These are phyloP conservation scores for Jaminaea rosea DNA, from an alignment of 1,284 basidiomycete species.

Conservation along the genomic window DNA sequence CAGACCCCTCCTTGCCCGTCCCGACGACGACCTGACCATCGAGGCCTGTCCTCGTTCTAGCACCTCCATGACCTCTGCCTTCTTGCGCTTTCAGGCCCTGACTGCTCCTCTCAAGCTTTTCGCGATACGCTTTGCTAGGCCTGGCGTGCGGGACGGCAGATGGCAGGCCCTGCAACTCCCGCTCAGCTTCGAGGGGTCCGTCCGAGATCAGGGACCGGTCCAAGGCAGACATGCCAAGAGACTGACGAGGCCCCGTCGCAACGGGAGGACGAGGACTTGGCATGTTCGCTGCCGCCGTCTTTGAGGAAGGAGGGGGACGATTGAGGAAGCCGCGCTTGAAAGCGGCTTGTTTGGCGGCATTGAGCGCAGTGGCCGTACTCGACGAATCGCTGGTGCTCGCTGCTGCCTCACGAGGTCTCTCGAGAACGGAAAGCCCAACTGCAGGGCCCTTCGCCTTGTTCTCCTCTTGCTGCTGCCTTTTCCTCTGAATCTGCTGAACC, in stretches of 20 bases:
- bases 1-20: constrained; percentile 6
- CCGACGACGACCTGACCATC: constrained; percentile 5
- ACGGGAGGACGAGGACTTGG: neutral
- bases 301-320: neutral
- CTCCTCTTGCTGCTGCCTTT: constrained; percentile 4
- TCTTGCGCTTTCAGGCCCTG: neutral
- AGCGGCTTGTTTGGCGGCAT: constrained; percentile 24
- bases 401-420: constrained; percentile 16
- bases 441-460: neutral
- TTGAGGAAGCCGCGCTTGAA: constrained; percentile 37
- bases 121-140: constrained; percentile 41
- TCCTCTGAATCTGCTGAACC: constrained; percentile 11
- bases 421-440: neutral
- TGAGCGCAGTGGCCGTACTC: too few species aligned
- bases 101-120: constrained; percentile 20
- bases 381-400: constrained; percentile 1
- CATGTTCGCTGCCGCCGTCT: neutral
- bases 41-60: too few species aligned
- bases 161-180: constrained; percentile 24
- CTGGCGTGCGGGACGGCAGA: constrained; percentile 39
- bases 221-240: constrained; percentile 35
- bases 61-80: constrained; percentile 4
- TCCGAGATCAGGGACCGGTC: constrained; percentile 29
- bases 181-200: constrained; percentile 15
- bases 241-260: constrained; percentile 16